Evolutionary conservation across 495 filamentous ascomycete genomes (phyloP), one percentile per base, ranked within the genome.

Genomic region (Copromyces sp.): DNA sequence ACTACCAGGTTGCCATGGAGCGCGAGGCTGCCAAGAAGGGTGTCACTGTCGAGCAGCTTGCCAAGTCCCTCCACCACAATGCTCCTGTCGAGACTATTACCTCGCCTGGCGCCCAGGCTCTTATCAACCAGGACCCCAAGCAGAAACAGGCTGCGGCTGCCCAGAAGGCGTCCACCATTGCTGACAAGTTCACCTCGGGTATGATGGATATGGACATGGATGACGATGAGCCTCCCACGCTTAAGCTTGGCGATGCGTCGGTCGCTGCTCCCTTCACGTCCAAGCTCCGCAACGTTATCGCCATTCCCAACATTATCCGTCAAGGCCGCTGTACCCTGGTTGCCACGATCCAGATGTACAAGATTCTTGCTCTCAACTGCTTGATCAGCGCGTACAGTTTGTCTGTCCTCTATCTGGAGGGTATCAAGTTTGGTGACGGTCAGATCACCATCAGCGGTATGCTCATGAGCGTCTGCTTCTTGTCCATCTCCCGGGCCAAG

Each of bases 261-360:
- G 94, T 97, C 47, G 95, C 95, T 69, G 95, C 95, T 3, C 95
- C 95, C 0, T 99, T 99, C 80, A 99, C 95, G 0, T 97, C 93
- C 82, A 99, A 99, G 82, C 87, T 99, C 38, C 93, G 94, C 71
- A 97, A 98, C 77, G 95, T 99, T 69, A 88, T 99, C 75, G 95
- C 95, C 59, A 95, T 99, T 74, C 94, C 95, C 20, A 98, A 99
- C 84, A 99, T 99, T 76, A 93, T 99, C 75, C 91, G 95, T 73
- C 95, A 99, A 83, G 95, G 95, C 69, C 91, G 95, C 72, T 99
- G 95, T 82, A 98, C 95, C 2, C 86, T 99, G 12, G 96, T 99
- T 68, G 95, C 95, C 5, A 98, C 96, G 4, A 98, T 99, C 75
- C 95, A 99, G 84, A 99, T 99, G 95, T 99, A 98, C 87, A 99